phyloP scores from a whole-genome alignment of 1,139 yeast genomes.

The Candida sp. region DNA sequence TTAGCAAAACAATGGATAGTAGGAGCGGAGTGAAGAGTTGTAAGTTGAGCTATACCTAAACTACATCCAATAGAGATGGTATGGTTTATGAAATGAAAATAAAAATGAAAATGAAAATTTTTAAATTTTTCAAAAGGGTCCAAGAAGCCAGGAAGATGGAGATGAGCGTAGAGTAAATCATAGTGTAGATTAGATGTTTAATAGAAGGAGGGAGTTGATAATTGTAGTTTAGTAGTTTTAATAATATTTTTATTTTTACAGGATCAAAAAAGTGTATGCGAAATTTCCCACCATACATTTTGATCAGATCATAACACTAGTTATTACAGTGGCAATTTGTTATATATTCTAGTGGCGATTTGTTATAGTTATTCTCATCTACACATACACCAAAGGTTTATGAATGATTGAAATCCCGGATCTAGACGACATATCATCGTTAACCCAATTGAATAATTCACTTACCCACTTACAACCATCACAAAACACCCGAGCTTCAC shows the following conservation, averaged over 20 bases:
- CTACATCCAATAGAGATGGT: no score
- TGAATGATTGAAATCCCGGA: conserved; percentile 42
- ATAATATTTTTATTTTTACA: not conserved
- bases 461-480: conserved; percentile 1
- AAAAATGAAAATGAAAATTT: no score
- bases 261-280: not conserved
- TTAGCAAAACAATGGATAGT: no score
- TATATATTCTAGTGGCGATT: not conserved
- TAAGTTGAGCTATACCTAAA: no score
- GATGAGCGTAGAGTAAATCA: no score
- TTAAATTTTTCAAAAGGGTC: no score
- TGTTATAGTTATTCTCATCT: not conserved
- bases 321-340: not conserved
- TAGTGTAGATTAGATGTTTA: no score
- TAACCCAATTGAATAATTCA: not conserved
- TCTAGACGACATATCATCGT: conserved; percentile 23
- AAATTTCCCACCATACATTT: not conserved
- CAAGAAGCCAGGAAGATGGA: no score
- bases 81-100: no score
- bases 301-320: not conserved
- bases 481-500: not conserved
- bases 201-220: no score
- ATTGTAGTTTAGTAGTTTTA: no score
- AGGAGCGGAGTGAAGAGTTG: no score
- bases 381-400: not conserved